Evolutionary conservation across 1,284 basidiomycete genomes (phyloP).

Genomic region (Irpex lacteus): DNA sequence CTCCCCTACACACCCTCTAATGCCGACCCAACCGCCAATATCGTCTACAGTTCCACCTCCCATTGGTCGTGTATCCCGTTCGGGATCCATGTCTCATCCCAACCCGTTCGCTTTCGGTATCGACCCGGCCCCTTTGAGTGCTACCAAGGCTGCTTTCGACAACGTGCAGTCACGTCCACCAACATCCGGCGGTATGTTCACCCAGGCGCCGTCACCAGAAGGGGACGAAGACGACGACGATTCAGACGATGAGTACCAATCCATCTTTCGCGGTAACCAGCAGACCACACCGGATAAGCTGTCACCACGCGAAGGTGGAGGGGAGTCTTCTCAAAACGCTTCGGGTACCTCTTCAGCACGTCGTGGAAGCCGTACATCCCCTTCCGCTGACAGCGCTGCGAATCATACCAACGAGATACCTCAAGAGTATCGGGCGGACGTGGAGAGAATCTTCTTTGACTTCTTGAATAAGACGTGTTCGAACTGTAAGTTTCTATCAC

Average conservation of each 20-base stretch:
- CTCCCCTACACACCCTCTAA: constrained; percentile 34
- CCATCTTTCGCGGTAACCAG: neutral
- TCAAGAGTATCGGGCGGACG: constrained; percentile 75
- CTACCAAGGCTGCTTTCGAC: constrained; percentile 19
- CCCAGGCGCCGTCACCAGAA: constrained; percentile 29
- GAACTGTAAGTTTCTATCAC: constrained; percentile 59
- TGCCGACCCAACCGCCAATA: constrained; percentile 16
- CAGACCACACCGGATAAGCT: neutral
- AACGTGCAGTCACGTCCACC: constrained; percentile 26
- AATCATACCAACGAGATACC: constrained; percentile 66
- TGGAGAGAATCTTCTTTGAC: constrained; percentile 90
- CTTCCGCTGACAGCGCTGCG: constrained; percentile 26
- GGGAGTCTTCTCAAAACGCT: constrained; percentile 21
- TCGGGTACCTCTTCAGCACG: constrained; percentile 21
- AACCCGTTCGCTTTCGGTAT: constrained; percentile 45
- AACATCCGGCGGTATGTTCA: constrained; percentile 27
- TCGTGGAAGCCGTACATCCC: constrained; percentile 29
- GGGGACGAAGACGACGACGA: constrained; percentile 41
- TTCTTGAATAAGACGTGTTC: constrained; percentile 91
- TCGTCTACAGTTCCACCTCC: constrained; percentile 16
- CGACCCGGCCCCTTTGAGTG: constrained; percentile 20
- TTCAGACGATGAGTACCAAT: constrained; percentile 30
- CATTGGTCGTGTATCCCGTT: constrained; percentile 52
- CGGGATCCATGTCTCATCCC: constrained; percentile 52
- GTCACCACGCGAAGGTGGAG: constrained; percentile 4